These are phyloP conservation scores for Chlorella sorokiniana DNA, from an alignment of 139 green algal species.

Conservation along the genomic window DNA sequence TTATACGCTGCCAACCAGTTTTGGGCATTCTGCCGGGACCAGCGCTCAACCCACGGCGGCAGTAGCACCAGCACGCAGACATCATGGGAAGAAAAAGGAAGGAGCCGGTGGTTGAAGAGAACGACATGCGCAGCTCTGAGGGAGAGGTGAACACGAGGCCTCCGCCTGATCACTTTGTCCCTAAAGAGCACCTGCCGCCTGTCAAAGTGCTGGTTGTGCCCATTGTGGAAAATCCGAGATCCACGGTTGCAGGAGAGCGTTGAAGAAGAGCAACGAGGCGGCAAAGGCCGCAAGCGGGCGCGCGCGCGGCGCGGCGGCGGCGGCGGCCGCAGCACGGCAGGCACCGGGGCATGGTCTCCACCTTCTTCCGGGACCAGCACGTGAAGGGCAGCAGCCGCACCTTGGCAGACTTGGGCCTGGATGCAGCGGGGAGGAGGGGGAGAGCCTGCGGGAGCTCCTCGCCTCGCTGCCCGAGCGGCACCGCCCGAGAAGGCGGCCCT, in stretches of 20 bases:
- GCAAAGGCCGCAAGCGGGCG: too few relatives aligned
- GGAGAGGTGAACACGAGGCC: neutral
- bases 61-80: neutral
- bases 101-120: neutral
- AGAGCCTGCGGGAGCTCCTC: constrained; percentile 10
- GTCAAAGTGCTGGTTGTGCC: too few relatives aligned
- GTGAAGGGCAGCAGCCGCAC: constrained; percentile 1
- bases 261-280: neutral
- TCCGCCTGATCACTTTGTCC: neutral
- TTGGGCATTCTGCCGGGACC: too few relatives aligned
- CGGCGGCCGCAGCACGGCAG: neutral
- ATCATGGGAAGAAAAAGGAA: neutral
- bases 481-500: constrained; percentile 36
- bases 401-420: neutral
- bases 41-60: too few relatives aligned
- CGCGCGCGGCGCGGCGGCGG: neutral
- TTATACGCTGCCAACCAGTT: too few relatives aligned
- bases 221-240: too few relatives aligned
- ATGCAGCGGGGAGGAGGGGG: constrained; percentile 1
- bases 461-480: constrained; percentile 9
- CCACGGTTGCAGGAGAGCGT: neutral
- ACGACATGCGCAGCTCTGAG: neutral
- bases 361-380: constrained; percentile 10
- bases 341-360: neutral
- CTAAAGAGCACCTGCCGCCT: too few relatives aligned